Evolutionary conservation across 2,329 filamentous ascomycete species (phyloP).

Genomic region (Tolypocladium nubicola): DNA sequence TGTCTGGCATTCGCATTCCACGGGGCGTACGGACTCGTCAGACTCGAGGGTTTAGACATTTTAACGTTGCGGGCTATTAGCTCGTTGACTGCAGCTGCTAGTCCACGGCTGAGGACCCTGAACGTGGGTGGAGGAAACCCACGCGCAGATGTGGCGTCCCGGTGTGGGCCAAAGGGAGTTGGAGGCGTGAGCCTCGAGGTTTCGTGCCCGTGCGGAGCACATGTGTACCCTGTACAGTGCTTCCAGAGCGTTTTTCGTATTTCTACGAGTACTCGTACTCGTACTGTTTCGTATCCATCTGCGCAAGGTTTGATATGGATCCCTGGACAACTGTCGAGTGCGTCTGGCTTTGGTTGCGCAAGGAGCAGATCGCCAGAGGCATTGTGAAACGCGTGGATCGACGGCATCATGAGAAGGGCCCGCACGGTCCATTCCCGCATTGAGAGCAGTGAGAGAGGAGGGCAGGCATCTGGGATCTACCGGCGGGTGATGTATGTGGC

Average conservation of each 20-base stretch:
- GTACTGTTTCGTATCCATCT: no score
- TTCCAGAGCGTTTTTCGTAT: not conserved
- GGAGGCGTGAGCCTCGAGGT: no score
- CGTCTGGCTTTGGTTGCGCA: not conserved
- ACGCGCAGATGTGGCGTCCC: not conserved
- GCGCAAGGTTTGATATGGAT: no score
- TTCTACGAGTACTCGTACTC: no score
- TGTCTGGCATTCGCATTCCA: not conserved
- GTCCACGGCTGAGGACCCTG: not conserved
- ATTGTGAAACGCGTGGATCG: not conserved
- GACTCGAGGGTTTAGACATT: not conserved
- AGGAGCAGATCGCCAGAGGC: not conserved
- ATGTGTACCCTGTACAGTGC: no score
- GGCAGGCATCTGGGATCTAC: no score
- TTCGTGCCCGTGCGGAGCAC: not conserved
- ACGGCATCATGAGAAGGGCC: not conserved
- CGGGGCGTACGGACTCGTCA: not conserved
- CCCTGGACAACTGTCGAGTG: no score
- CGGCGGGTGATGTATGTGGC: not conserved
- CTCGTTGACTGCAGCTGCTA: not conserved
- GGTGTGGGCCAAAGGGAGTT: not conserved
- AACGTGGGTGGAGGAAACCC: not conserved
- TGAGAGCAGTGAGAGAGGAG: not conserved
- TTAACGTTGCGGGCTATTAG: not conserved
- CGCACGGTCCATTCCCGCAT: not conserved